phyloP scores from a whole-genome alignment of 768 basidiomycete species.

The Kwoniella sp. region DNA sequence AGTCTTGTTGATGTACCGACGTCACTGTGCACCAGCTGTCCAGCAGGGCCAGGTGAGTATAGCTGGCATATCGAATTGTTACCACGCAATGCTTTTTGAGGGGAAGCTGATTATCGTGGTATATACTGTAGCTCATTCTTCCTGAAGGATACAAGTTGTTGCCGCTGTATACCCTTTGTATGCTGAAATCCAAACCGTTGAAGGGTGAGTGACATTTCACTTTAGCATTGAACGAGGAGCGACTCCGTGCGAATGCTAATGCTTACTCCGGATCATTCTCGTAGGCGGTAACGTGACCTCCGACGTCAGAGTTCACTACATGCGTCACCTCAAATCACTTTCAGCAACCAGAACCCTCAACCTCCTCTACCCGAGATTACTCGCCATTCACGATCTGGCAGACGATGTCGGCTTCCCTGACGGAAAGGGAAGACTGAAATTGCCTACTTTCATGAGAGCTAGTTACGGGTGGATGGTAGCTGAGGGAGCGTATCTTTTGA shows the following conservation, averaged over 20 bases:
- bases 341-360: conserved; percentile 70
- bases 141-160: conserved; percentile 89
- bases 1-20: conserved; percentile 80
- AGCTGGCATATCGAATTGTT: no score
- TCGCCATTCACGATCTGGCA: conserved; percentile 83
- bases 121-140: conserved; percentile 80
- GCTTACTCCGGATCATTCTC: conserved; percentile 3
- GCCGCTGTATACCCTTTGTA: conserved; percentile 75
- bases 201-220: conserved; percentile 76
- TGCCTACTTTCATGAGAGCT: conserved; percentile 78
- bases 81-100: no score
- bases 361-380: conserved; percentile 80
- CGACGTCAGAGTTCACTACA: conserved; percentile 88
- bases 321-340: conserved; percentile 73
- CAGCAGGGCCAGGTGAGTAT: conserved; percentile 71
- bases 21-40: conserved; percentile 80
- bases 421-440: conserved; percentile 60
- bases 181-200: conserved; percentile 87
- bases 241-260: no score
- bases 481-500: conserved; percentile 88
- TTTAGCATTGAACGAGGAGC: no score
- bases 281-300: conserved; percentile 83
- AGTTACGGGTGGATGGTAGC: conserved; percentile 86
- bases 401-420: conserved; percentile 68
- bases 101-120: no score